phyloP scores from a whole-genome alignment of 306 rosid genomes.

The Dalbergia oliveri region DNA sequence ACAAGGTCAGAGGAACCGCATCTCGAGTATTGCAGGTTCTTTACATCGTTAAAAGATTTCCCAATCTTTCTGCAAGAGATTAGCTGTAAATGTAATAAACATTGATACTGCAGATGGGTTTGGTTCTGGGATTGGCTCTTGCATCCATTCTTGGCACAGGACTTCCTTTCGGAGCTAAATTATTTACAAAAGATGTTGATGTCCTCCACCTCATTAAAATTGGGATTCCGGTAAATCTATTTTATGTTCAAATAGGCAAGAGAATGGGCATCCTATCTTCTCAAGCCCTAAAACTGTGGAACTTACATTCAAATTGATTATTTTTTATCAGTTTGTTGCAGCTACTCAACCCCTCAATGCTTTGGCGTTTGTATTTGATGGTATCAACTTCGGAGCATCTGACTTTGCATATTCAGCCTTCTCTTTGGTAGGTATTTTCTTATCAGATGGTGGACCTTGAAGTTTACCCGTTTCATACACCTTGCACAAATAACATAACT shows the following conservation, averaged over 20 bases:
- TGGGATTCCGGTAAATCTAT: conserved; percentile 70
- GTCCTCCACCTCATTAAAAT: conserved; percentile 69
- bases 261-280: not conserved
- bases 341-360: conserved; percentile 85
- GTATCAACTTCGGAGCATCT: conserved; percentile 89
- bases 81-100: conserved; percentile 12
- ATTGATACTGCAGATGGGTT: conserved; percentile 64
- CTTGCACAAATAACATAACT: no score
- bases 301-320: conserved; percentile 28
- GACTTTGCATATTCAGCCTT: conserved; percentile 87
- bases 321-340: conserved; percentile 71
- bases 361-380: conserved; percentile 86
- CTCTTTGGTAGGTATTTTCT: conserved; percentile 71
- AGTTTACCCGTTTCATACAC: no score
- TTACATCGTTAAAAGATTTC: not conserved
- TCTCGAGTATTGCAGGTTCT: conserved; percentile 76
- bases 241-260: conserved; percentile 16
- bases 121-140: conserved; percentile 73
- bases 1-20: conserved; percentile 70
- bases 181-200: conserved; percentile 66
- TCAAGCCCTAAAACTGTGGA: conserved; percentile 27
- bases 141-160: conserved; percentile 70
- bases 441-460: no score
- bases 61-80: conserved; percentile 5
- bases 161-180: conserved; percentile 67